Evolutionary conservation across 2,329 filamentous ascomycete species (phyloP).

Genomic region (Pseudogymnoascus sp.): DNA sequence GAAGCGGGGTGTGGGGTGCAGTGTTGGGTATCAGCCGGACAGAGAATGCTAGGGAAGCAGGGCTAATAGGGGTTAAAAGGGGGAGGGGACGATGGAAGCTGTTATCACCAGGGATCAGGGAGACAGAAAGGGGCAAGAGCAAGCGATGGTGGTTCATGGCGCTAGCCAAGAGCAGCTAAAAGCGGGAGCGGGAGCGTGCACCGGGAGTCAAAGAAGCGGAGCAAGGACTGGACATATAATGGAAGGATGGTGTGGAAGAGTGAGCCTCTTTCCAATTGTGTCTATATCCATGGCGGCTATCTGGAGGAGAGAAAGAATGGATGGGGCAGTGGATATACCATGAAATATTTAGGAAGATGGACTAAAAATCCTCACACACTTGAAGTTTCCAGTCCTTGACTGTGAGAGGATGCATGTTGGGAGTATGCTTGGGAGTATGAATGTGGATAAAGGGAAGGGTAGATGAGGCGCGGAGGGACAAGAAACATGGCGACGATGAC

Average conservation of each 20-base stretch:
- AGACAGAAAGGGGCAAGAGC: neutral
- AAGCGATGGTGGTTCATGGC: neutral
- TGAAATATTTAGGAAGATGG: neutral
- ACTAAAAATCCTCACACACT: neutral
- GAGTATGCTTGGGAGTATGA: neutral
- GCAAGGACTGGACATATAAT: neutral
- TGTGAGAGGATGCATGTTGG: neutral
- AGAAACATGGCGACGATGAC: neutral
- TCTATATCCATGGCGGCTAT: neutral
- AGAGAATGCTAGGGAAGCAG: neutral
- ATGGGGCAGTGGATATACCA: neutral
- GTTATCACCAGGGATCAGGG: neutral
- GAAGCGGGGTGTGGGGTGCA: neutral
- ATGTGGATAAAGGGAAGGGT: neutral
- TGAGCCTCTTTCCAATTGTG: neutral
- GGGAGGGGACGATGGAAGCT: neutral
- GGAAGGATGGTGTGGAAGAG: neutral
- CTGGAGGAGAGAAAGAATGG: neutral
- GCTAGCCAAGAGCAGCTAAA: neutral
- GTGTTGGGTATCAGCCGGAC: neutral
- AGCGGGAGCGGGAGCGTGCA: neutral
- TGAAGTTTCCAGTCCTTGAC: neutral
- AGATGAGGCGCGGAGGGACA: neutral
- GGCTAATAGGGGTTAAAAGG: neutral
- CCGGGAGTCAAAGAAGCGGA: neutral